A percentile compares a stretch with the other conserved stretches of the same genome.
phyloP scores from a whole-genome alignment of 768 basidiomycete species.

The Xanthoconium stramineum region DNA sequence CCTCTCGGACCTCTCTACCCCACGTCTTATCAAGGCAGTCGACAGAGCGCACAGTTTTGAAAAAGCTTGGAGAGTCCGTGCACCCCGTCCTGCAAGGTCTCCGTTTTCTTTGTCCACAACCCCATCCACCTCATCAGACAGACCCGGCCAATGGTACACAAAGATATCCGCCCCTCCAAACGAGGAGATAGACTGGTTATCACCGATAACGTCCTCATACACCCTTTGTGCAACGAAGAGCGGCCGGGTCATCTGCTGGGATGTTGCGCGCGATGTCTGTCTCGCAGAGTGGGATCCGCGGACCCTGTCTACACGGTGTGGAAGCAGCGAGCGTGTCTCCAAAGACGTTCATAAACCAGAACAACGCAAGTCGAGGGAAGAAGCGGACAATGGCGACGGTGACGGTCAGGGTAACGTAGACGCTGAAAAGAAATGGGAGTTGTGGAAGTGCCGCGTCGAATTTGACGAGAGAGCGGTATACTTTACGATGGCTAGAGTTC shows the following conservation, averaged over 20 bases:
- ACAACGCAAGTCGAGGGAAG: conserved; percentile 7
- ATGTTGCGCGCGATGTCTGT: conserved; percentile 57
- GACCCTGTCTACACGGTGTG: conserved; percentile 14
- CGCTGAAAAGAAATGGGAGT: conserved; percentile 51
- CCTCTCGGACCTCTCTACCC: conserved; percentile 60
- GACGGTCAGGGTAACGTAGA: conserved; percentile 1
- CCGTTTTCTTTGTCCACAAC: conserved; percentile 28
- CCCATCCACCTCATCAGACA: conserved; percentile 27
- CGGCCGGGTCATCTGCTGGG: conserved; percentile 77
- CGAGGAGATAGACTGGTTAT: conserved; percentile 74
- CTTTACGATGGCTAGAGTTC: conserved; percentile 71
- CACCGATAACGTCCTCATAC: conserved; percentile 72
- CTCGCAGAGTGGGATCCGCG: conserved; percentile 68
- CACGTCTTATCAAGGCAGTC: conserved; percentile 59
- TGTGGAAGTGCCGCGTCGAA: conserved; percentile 79
- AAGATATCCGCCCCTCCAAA: conserved; percentile 62
- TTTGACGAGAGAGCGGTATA: conserved; percentile 69
- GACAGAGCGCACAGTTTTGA: conserved; percentile 63
- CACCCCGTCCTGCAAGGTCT: conserved; percentile 47
- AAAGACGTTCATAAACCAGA: conserved; percentile 10
- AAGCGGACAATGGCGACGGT: conserved; percentile 13
- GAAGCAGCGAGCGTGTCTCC: neutral
- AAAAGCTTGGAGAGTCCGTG: conserved; percentile 56
- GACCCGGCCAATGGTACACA: conserved; percentile 53
- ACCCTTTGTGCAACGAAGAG: conserved; percentile 76